phyloP scores from a whole-genome alignment of 208 protist genomes.

The Leishmania guyanensis region DNA sequence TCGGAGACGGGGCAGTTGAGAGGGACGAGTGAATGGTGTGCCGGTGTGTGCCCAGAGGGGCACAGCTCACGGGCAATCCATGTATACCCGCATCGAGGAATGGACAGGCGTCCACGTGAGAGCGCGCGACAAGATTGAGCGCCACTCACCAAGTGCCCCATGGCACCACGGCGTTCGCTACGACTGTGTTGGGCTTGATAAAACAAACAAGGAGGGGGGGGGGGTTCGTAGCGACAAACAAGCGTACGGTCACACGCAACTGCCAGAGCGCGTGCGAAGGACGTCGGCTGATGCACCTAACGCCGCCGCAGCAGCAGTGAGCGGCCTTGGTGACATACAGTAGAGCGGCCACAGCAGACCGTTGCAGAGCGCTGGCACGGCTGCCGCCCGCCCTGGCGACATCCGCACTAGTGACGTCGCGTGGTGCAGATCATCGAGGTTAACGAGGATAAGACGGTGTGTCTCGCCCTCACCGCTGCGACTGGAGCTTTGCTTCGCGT shows the following conservation, averaged over 20 bases:
- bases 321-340: neutral
- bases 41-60: neutral
- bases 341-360: slow-evolving; percentile 56
- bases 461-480: slow-evolving; percentile 6
- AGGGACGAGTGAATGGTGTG: no score
- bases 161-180: neutral
- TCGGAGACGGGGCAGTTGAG: neutral
- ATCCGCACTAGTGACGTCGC: slow-evolving; percentile 45
- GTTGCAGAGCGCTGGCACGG: slow-evolving; percentile 34
- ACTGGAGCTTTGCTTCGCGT: neutral
- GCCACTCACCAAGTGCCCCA: neutral
- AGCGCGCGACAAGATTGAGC: neutral
- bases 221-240: neutral
- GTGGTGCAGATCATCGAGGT: slow-evolving; percentile 46
- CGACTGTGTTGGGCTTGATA: neutral
- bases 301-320: neutral
- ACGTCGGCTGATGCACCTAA: neutral
- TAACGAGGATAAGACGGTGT: slow-evolving; percentile 33
- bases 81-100: neutral
- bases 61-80: neutral
- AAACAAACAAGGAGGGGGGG: neutral
- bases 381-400: slow-evolving; percentile 14
- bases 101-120: neutral
- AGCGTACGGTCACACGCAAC: neutral
- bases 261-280: neutral